Evolutionary conservation across 345 rosid species (phyloP), one percentile per base, ranked within the genome.

Genomic region (Lumnitzera littorea): DNA sequence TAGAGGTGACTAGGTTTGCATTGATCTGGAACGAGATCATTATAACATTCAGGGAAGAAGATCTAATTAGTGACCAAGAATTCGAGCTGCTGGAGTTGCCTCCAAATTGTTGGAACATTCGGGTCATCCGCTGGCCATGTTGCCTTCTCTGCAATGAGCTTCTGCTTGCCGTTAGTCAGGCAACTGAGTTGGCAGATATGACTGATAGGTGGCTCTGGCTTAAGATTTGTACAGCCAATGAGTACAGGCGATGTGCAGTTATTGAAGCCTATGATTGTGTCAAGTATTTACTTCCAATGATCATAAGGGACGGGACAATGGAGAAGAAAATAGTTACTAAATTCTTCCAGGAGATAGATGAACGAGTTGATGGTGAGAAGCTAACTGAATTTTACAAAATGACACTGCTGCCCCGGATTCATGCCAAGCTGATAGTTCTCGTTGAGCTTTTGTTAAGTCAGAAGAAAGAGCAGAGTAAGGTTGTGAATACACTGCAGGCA

Each of bases 41-140:
- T 25, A 55, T 65, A 54, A 63, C 80, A 46, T 87, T 91, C 72
- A 78, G 91, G 76, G 98, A 91, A 72, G 98, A 91, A 76, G 98
- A 89, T 73, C 81, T 83, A 14, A 74, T 91, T 58, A 80, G 82
- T 66, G 91, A 91, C 72, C 48, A 56, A 63, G 98, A 91, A 62
- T 58, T 74, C 56, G 98, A 91, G 79, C 88, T 91, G 58, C 61
- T 91, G 67, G 95, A 84, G 66, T 73, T 91, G 72, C 86, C 92
- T 1, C 89, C 91, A 69, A 86, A 86, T 75, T 82, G 69, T 68
- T 91, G 98, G 98, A 56, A 76, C 68, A 83, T 91, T 20, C 78
- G 86, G 70, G 96, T 89, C 50, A 76, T 91, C 65, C 88, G 96
- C 31, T 91, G 96, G 98, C 98, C 98, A 0, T 86, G 96, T 75